Evolutionary conservation across 495 filamentous ascomycete species (phyloP), one percentile per base, ranked within the genome.

Genomic region (Lasiosphaeria miniovina): DNA sequence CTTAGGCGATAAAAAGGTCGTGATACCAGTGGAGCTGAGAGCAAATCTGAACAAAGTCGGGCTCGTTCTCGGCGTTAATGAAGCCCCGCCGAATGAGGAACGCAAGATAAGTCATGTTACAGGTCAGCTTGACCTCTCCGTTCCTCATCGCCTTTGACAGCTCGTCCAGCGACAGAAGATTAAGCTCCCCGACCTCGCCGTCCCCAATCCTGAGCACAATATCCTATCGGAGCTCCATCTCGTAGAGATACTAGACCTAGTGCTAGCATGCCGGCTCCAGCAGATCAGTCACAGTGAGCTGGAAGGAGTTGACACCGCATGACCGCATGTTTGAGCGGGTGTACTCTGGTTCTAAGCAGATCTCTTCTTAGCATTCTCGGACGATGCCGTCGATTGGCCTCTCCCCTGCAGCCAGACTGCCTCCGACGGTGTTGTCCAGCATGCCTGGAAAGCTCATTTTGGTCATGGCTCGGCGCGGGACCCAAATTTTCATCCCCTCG

Each of bases 1-100:
- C 17, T 49, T 49, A 49, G 6, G n/a, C 46, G 15, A 49, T 49
- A 31, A 49, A 49, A 6, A 49, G 15, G 12, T 49, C 46, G 46
- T 49, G 46, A n/a, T 31, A 31, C 5, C 46, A n/a, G 46, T 49
- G 46, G 6, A 49, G 46, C 46, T n/a, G 6, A 6, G 46, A 49
- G 46, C 46, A 49, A n/a, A 49, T 49, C 46, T 49, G 14, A 49
- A 49, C 46, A n/a, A 49, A n/a, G 46, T 49, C 46, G 46, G 17
- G 46, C 15, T 49, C 46, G 46, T 49, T 49, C 46, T 49, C 46
- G 14, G 46, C 46, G 17, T 49, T 49, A 6, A 49, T 15, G 17
- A 7, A 49, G 46, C 46, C 46, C 5, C 15, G 46, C 6, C 46
- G 46, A n/a, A 49, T 49, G 14, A 49, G 46, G 15, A 49, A 49